Percentiles rank a stretch among this genome's conserved stretches.
phyloP scores from a whole-genome alignment of 345 rosid genomes.

The Stellera chamaejasme region DNA sequence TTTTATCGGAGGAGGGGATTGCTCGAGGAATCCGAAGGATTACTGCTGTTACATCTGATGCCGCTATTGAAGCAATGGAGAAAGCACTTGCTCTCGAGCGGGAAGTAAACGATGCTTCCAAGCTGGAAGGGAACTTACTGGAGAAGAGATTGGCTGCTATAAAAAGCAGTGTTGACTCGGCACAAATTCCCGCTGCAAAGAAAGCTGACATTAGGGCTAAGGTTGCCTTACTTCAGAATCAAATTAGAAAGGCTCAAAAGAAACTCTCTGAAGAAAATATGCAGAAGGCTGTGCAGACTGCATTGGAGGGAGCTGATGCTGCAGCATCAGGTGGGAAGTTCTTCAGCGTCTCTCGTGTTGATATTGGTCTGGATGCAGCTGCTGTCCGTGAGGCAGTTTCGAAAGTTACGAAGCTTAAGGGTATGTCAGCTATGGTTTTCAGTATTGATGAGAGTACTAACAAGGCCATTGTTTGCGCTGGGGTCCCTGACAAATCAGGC shows the following conservation, averaged over 20 bases:
- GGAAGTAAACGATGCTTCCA: conserved; percentile 63
- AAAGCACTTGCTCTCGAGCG: conserved; percentile 51
- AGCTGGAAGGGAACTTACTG: conserved; percentile 52
- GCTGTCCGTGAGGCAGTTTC: conserved; percentile 92
- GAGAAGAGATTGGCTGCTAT: conserved; percentile 91
- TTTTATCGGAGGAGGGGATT: conserved; percentile 92
- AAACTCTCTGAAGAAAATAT: conserved; percentile 80
- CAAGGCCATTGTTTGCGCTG: conserved; percentile 88
- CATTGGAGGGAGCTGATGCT: conserved; percentile 53
- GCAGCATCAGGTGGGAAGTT: conserved; percentile 66
- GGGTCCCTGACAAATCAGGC: conserved; percentile 63
- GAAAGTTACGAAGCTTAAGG: conserved; percentile 76
- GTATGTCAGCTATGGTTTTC: conserved; percentile 76
- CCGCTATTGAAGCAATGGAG: conserved; percentile 68
- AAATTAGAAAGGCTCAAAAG: conserved; percentile 75
- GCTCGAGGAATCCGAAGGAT: conserved; percentile 86
- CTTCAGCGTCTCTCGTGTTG: conserved; percentile 62
- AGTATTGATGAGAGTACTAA: conserved; percentile 75
- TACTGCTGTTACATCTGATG: conserved; percentile 82
- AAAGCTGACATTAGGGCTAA: conserved; percentile 80
- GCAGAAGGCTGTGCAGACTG: conserved; percentile 57
- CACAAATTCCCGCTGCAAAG: conserved; percentile 75
- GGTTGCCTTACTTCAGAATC: conserved; percentile 62
- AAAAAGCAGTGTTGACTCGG: conserved; percentile 66
- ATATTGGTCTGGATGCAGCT: conserved; percentile 84